A percentile compares a stretch with the other conserved stretches of the same genome.
Conservation (phyloP, 225 moss, liverwort and hornwort genomes). For the Physcomitrium patens region DNA sequence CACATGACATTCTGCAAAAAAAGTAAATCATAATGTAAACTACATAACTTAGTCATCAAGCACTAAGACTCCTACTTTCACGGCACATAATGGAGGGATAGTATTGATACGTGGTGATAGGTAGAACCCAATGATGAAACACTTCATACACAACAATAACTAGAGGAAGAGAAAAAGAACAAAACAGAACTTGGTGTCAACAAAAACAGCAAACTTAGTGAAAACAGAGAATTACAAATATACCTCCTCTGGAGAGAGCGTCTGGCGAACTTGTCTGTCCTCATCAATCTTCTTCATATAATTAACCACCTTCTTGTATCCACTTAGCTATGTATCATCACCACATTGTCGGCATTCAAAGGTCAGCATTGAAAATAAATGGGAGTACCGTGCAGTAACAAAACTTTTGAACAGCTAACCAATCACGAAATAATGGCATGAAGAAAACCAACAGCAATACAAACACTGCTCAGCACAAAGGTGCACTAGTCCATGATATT, state of each 20-base stretch:
- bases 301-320: conserved; percentile 95
- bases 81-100: no score
- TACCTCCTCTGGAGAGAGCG: conserved; percentile 95
- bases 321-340: conserved; percentile 74
- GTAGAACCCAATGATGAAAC: conserved; percentile 1
- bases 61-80: no score
- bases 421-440: conserved; percentile 6
- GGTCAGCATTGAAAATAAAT: conserved; percentile 9
- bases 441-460: not conserved
- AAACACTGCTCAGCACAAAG: not conserved
- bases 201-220: conserved; percentile 22
- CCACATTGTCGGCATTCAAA: conserved; percentile 34
- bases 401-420: not conserved
- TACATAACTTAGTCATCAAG: no score
- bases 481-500: not conserved
- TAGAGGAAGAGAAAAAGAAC: conserved; percentile 1
- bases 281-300: conserved; percentile 99
- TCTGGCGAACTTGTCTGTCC: conserved; percentile 80
- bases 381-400: conserved; percentile 4
- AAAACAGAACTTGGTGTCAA: not conserved
- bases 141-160: conserved; percentile 11
- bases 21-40: not conserved
- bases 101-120: not conserved
- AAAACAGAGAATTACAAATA: conserved; percentile 15
- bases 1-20: not conserved